Evolutionary conservation across 257 asterid species (phyloP), one percentile per base, ranked within the genome.

Genomic region (Solanum sejunctum): DNA sequence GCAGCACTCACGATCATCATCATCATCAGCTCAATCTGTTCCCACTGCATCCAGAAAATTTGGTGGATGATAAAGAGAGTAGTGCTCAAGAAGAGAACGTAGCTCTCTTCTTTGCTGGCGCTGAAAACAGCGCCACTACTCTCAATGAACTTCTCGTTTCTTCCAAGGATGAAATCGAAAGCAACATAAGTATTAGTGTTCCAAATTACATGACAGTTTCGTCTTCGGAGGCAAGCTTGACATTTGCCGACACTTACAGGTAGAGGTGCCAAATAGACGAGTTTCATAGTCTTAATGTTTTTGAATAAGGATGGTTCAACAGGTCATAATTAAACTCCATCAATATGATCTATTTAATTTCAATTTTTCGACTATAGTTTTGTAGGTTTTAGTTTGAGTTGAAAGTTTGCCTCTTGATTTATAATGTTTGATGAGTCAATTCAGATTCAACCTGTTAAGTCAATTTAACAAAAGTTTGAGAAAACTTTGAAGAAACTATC

Each of bases 81-180:
- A 84, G 57, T 57, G 36, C 81, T 83, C 91, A 92, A 66, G 97
- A 93, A 73, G 97, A 93, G 26, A 92, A 92, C 90, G 95, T 94
- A 57, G 99, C 94, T 5, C 87, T 88, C 72, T 88, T 91, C 84
- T 93, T 96, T 92, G 89, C 97, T 39, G 90, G 91, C 85, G 89
- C 91, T 23, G 99, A 94, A 71, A 96, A 95, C 61, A 93, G 92
- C 70, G 96, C 91, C 83, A 82, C 93, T 47, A 83, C 94, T 5
- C 92, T 93, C 81, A 90, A 91, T 83, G 96, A 90, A 10, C 91
- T 94, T 23, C 96, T 94, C 12, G 94, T 89, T 83, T 77, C 86
- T 23, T 26, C 82, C 18, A 77, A 77, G 61, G 61, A 77, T 77
- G 82, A 77, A 77, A 51, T 7, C 15, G 82, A 77, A 3, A 51